Percentiles rank a stretch among this genome's conserved stretches.
Evolutionary conservation across 768 basidiomycete species (phyloP).

Genomic region (Lentinus tigrinus): DNA sequence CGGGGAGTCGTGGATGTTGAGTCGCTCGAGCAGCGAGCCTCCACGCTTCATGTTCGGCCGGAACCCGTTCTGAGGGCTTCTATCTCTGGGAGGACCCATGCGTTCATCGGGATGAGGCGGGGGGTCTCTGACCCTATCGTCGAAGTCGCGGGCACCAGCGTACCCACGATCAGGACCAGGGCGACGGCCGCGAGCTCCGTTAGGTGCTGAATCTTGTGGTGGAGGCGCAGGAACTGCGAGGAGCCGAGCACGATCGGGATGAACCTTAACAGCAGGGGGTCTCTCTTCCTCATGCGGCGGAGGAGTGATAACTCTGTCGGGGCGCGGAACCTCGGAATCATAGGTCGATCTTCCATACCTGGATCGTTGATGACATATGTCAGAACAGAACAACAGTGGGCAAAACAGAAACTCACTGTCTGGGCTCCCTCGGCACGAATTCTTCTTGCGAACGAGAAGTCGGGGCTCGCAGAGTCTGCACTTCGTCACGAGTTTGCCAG

Average conservation of each 20-base stretch:
- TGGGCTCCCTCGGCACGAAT: too few relatives aligned
- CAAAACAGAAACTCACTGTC: too few relatives aligned
- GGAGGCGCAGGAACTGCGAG: not conserved
- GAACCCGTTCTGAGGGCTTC: not conserved
- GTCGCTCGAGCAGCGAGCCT: slow-evolving; percentile 38
- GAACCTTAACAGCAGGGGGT: slow-evolving; percentile 3
- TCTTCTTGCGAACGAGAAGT: too few relatives aligned
- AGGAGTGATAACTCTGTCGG: not conserved
- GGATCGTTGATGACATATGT: too few relatives aligned
- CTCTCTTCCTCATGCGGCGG: not conserved
- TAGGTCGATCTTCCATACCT: not conserved
- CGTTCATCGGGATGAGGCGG: not conserved
- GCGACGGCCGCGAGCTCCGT: slow-evolving; percentile 3
- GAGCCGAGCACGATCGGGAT: slow-evolving; percentile 20
- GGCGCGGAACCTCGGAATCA: not conserved
- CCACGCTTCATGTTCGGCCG: slow-evolving; percentile 24
- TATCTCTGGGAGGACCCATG: slow-evolving; percentile 1
- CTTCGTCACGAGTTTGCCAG: slow-evolving; percentile 26
- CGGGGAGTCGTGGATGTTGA: slow-evolving; percentile 26
- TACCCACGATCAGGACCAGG: not conserved
- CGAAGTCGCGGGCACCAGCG: too few relatives aligned
- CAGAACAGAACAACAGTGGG: too few relatives aligned
- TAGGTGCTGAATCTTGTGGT: not conserved
- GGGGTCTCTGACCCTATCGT: not conserved
- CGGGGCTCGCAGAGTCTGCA: not conserved